A percentile compares a stretch with the other conserved stretches of the same genome.
These are phyloP conservation scores for Backusella sp. DNA, from an alignment of 192 early-diverging fungal species.

Conservation along the genomic window DNA sequence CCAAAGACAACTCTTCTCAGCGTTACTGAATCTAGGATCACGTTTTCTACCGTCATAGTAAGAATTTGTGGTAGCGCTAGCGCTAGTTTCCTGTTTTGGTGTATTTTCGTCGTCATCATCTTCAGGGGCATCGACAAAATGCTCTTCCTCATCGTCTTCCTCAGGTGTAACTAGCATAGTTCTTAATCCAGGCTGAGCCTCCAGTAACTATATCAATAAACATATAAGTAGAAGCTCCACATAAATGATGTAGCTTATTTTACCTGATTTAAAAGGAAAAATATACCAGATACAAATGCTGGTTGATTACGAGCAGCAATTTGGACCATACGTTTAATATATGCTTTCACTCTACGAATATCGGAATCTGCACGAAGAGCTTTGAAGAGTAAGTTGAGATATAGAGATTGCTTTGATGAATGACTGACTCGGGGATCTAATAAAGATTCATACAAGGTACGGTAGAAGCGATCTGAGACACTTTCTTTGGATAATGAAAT, in stretches of 20 bases:
- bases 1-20: constrained; percentile 86
- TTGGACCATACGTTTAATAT: constrained; percentile 91
- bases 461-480: constrained; percentile 86
- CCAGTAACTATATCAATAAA: constrained; percentile 37
- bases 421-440: constrained; percentile 75
- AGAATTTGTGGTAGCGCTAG: constrained; percentile 4
- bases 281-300: constrained; percentile 81
- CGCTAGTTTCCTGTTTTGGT: not conserved
- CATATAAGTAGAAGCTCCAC: not conserved
- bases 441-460: constrained; percentile 86
- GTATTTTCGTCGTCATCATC: constrained; percentile 38
- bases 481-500: constrained; percentile 49
- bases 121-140: constrained; percentile 59
- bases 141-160: constrained; percentile 66
- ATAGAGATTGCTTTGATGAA: constrained; percentile 89
- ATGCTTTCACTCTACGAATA: constrained; percentile 69
- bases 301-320: constrained; percentile 67
- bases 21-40: constrained; percentile 82
- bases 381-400: constrained; percentile 88
- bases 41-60: constrained; percentile 84
- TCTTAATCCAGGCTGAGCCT: constrained; percentile 53
- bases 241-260: not conserved
- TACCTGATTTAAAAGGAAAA: constrained; percentile 83
- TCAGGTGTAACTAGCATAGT: constrained; percentile 65
- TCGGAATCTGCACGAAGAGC: constrained; percentile 76